Base-by-base conservation (phyloP, 2,329 filamentous ascomycete genomes). In the Penicillium sp. region DNA sequence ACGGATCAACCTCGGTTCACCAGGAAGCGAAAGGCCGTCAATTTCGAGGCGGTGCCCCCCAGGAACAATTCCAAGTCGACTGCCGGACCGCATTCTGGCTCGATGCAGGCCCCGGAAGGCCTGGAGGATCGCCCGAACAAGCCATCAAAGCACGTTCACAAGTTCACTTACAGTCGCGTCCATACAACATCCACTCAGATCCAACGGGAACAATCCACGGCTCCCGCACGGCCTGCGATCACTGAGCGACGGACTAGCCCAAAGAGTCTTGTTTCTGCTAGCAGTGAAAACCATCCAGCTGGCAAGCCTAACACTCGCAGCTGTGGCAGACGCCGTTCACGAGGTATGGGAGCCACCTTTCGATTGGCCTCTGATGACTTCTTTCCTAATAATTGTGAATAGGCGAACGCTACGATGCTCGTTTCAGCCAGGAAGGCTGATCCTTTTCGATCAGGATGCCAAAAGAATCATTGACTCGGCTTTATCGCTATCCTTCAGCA, bases 381-480 rank as follows among this genome's bases (percentile, higher is more conserved):
- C 4, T 29, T 12, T 18, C 10, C 23, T 44, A 42, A 61, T 63
- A 35, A 64, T 8, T 9, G 8, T 31, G 13, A 10, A 13, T 25
- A 69, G 66, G 64, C 20, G 62, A 67, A 10, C 60, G 58, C 27
- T 69, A 70, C 47, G 61, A 54, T 29, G 61, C 63, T 31, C 63
- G 66, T 1, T 70, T 69, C 44, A 61, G 52, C 20, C 57, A 60
- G 37, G 54, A 57, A 6, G 42, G 24, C 6, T 57, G 32, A 58
- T 12, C 12, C 10, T 10, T 25, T 32, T 28, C 27, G 8, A 18
- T 12, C 33, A 12, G 12, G 15, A 37, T 12, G 33, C 18, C 4
- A 23, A 33, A 3, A 10, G 15, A 20, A 20, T 6, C 8, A 37
- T 9, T 20, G 3, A 37, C 33, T 37, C 18, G 4, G 8, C 3